Base-by-base conservation (phyloP, 352 stramenopile genomes). In the Globisporangium middletonii region DNA sequence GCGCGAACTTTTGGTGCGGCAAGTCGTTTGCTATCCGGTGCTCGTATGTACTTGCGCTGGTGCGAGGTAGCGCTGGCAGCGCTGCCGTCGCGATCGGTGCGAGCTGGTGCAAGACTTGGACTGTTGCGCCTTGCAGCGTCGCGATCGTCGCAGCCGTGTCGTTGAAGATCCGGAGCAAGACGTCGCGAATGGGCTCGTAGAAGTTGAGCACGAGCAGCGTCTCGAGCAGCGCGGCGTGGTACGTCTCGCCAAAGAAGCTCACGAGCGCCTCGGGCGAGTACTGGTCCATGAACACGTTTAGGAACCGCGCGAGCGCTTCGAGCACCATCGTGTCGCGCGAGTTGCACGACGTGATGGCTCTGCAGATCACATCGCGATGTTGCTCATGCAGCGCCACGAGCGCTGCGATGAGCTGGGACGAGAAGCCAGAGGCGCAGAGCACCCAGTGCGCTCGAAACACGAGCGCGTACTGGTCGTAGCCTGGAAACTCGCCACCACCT, bases 201-300 rank as follows among this genome's bases (percentile, higher is more conserved):
- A 75, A 83, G 35, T 89, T 65, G 0, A 86, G 62, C 38, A 88
- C 43, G 2, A 89, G 53, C 19, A 92, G 66, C 23, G 73, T 82
- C 43, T 84, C 71, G 19, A 88, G 57, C 28, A 86, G 84, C 3
- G 54, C 67, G 16, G 70, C 48, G 4, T 78, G 67, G 52, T 69
- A 67, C 13, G 47, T 64, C 0, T 62, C 51, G 13, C 73, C 73
- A 47, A 92, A 78, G 38, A 89, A 83, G 3, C 53, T 28, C 42
- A 89, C 54, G 44, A 85, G 65, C 23, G 65, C 46, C 54, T 78
- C 76, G 3, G 71, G 65, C 3, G 75, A 89, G 55, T 84, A 86
- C 58, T 89, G 75, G 35, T 89, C 79, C 73, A 92, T 89, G 53
- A 89, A 75, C 13, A 68, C 61, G 30, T 65, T 86, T 8, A 88